Conservation (phyloP, 2,329 filamentous ascomycete genomes). For the Colletotrichum sp. region DNA sequence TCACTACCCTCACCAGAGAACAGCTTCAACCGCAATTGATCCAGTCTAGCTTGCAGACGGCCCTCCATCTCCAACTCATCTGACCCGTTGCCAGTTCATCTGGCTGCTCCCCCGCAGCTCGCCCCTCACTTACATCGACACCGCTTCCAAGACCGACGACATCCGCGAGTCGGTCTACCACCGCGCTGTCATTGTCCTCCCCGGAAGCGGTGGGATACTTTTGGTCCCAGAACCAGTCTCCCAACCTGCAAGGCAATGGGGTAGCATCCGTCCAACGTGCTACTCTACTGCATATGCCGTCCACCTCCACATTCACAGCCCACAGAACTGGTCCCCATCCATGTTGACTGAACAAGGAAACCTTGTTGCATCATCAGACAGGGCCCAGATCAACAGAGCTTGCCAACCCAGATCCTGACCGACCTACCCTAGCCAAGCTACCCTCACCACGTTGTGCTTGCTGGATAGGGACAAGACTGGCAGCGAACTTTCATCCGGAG, state of each 20-base stretch:
- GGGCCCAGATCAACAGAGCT: neutral
- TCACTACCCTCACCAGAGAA: neutral
- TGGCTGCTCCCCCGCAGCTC: neutral
- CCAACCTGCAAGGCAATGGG: neutral
- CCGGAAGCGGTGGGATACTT: neutral
- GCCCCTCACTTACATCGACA: neutral
- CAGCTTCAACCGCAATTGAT: neutral
- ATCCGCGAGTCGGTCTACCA: neutral
- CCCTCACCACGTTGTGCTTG: neutral
- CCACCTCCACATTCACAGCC: neutral
- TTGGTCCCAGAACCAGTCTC: neutral
- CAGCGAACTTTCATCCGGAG: neutral
- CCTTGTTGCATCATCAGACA: slow-evolving; percentile 16
- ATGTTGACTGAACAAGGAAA: neutral
- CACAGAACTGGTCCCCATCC: slow-evolving; percentile 1
- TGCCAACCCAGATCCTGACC: neutral
- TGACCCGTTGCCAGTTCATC: neutral
- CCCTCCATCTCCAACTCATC: neutral
- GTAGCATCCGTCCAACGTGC: neutral
- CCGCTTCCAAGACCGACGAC: neutral
- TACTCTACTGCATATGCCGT: neutral
- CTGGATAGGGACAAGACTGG: neutral
- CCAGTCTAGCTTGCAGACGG: neutral
- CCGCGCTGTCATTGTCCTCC: neutral
- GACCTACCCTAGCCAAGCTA: neutral